Percentiles rank a stretch among this genome's conserved stretches.
Evolutionary conservation across 306 rosid genomes (phyloP).

Genomic region (Trifolium repens): DNA sequence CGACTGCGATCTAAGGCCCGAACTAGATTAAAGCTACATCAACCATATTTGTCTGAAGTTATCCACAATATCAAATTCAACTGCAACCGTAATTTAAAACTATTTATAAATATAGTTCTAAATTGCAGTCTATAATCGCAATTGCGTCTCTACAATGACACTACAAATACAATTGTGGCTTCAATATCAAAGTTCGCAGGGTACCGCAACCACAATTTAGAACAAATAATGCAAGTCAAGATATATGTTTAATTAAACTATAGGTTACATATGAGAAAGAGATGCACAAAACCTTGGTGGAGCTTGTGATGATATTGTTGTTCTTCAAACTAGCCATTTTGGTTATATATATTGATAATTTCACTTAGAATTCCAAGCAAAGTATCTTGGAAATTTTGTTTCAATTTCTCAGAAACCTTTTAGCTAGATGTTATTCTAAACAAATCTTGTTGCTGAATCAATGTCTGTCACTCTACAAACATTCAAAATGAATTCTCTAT

Average conservation of each 20-base stretch:
- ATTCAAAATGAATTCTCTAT: background rate
- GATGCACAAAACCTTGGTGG: constrained; percentile 43
- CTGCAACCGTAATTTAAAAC: background rate
- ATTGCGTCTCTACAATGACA: background rate
- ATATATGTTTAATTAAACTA: background rate
- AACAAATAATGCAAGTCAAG: background rate
- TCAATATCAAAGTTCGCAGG: background rate
- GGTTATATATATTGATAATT: constrained; percentile 15
- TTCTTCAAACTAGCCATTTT: constrained; percentile 35
- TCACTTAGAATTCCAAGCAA: background rate
- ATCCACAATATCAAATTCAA: background rate
- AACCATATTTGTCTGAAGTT: background rate
- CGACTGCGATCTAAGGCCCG: too few species aligned
- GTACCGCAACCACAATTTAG: background rate
- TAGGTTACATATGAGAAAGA: constrained; percentile 1
- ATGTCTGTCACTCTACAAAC: background rate
- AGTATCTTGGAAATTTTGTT: background rate
- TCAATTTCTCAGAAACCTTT: constrained; percentile 6
- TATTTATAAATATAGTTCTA: background rate
- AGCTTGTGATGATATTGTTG: constrained; percentile 6
- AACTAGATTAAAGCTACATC: background rate
- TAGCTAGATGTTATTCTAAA: too few species aligned
- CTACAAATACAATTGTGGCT: background rate
- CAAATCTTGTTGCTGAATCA: constrained; percentile 3
- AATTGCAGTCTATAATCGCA: background rate